phyloP scores from a whole-genome alignment of 306 rosid species.

The Castanospermum australe region DNA sequence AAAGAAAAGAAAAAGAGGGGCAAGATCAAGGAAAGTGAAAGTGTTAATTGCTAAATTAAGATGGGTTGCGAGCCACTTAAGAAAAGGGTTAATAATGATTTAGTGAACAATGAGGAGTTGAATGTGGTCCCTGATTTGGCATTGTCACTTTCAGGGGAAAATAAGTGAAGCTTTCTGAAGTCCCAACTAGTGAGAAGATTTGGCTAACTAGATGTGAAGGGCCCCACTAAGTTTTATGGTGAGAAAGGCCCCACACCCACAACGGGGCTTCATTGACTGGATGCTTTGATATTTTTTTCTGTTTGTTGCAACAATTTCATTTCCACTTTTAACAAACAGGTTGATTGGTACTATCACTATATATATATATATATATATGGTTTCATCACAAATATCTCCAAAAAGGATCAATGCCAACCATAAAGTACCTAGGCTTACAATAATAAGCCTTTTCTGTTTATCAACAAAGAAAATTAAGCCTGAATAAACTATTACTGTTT shows the following conservation, averaged over 20 bases:
- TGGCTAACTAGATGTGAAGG: conserved; percentile 51
- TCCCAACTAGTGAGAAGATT: conserved; percentile 52
- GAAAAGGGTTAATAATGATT: conserved; percentile 3
- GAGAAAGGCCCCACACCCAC: conserved; percentile 29
- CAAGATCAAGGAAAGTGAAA: neutral
- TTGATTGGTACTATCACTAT: neutral
- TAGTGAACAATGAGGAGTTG: neutral
- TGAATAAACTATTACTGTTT: no score
- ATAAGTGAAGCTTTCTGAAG: conserved; percentile 49
- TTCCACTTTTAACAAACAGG: neutral
- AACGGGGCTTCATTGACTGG: conserved; percentile 9
- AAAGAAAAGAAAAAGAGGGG: neutral
- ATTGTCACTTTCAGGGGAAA: conserved; percentile 57
- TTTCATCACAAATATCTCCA: neutral
- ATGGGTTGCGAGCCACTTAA: conserved; percentile 24
- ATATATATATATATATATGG: no score
- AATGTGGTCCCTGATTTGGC: conserved; percentile 40
- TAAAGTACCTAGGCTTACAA: neutral
- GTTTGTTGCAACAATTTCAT: neutral
- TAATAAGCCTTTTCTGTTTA: neutral
- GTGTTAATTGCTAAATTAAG: neutral
- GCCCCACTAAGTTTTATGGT: conserved; percentile 27
- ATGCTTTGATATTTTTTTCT: neutral
- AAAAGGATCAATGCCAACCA: neutral
- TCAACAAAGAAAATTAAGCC: neutral